Evolutionary conservation across 1,284 basidiomycete genomes (phyloP).

Genomic region (Ceratobasidium theobromae): DNA sequence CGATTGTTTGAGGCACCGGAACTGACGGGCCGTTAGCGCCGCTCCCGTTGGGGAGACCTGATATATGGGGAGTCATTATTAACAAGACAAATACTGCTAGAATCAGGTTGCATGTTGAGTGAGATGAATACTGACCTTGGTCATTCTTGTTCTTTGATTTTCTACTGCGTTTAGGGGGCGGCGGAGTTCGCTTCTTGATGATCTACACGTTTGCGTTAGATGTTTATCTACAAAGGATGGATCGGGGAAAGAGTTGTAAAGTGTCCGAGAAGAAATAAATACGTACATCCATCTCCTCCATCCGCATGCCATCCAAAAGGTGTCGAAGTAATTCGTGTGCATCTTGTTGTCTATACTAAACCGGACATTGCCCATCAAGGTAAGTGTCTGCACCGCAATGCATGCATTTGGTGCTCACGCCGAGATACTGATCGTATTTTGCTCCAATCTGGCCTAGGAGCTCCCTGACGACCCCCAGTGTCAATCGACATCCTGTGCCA

Average conservation of each 20-base stretch:
- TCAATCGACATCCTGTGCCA: conserved; percentile 11
- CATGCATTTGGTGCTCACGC: conserved; percentile 49
- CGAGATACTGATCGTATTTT: conserved; percentile 92
- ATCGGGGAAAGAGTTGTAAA: too few species aligned
- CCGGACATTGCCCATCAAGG: neutral
- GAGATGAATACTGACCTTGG: too few species aligned
- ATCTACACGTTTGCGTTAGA: conserved; percentile 51
- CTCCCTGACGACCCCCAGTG: conserved; percentile 45
- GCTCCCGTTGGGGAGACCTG: conserved; percentile 38
- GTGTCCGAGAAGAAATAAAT: neutral
- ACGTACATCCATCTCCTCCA: conserved; percentile 90
- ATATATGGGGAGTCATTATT: too few species aligned
- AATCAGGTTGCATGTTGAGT: conserved; percentile 15
- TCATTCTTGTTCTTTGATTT: conserved; percentile 30
- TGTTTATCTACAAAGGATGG: too few species aligned
- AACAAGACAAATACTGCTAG: neutral
- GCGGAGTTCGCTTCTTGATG: conserved; percentile 72
- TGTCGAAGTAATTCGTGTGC: conserved; percentile 91
- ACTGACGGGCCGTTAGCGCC: conserved; percentile 39
- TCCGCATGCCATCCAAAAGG: conserved; percentile 87
- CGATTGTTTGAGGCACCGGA: neutral
- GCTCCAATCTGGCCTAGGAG: conserved; percentile 69
- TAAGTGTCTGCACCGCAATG: neutral
- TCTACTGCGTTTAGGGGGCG: conserved; percentile 46
- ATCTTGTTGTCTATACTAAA: conserved; percentile 80